Evolutionary conservation across 1,284 basidiomycete species (phyloP).

Genomic region (Ceratobasidium sp.): DNA sequence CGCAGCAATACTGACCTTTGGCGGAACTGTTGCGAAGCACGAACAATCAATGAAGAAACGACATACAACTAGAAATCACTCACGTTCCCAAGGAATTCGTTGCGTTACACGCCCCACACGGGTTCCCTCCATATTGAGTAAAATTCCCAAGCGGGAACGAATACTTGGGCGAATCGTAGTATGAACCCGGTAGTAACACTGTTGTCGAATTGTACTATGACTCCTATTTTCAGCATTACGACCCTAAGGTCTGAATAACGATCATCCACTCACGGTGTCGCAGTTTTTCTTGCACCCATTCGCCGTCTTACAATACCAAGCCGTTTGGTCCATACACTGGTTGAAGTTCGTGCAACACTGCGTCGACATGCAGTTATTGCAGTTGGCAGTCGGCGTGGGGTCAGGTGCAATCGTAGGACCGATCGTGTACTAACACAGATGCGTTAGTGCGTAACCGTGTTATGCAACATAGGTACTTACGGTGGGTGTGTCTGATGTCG

Average conservation of each 20-base stretch:
- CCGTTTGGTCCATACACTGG: neutral
- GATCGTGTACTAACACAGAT: neutral
- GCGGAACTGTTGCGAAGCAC: too few species aligned
- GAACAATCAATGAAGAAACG: too few species aligned
- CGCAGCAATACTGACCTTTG: too few species aligned
- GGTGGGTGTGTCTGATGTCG: neutral
- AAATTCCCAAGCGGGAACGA: neutral
- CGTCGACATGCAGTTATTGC: constrained; percentile 11
- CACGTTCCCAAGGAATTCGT: too few species aligned
- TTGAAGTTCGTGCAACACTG: constrained; percentile 10
- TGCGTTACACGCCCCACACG: too few species aligned
- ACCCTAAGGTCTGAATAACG: neutral
- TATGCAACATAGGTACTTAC: neutral
- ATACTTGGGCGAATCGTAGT: neutral
- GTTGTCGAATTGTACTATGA: neutral
- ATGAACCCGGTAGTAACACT: neutral
- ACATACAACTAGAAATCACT: too few species aligned
- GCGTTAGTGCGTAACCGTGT: neutral
- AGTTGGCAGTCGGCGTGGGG: neutral
- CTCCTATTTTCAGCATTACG: neutral
- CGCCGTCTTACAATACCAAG: constrained; percentile 4
- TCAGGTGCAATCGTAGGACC: neutral
- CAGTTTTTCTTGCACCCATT: constrained; percentile 15
- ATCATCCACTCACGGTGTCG: neutral
- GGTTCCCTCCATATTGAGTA: too few species aligned